Conservation (phyloP, 73 alveolate genomes). For the Tetrahymena elliotti region DNA sequence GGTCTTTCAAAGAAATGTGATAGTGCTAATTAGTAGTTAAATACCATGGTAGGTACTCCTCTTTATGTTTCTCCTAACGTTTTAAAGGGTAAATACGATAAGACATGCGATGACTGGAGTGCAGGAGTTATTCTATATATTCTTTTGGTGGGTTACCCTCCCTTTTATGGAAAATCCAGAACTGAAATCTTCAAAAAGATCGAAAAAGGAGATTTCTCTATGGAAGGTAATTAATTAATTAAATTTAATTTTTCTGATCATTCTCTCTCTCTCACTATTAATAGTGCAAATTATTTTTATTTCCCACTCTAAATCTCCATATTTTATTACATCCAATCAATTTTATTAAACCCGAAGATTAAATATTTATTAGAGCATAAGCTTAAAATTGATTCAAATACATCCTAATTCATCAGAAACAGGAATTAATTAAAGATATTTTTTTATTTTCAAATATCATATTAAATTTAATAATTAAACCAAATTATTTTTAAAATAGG, state of each 20-base stretch:
- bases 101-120: slow-evolving; percentile 92
- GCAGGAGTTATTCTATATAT: slow-evolving; percentile 84
- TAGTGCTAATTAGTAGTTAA: slow-evolving; percentile 66
- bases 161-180: slow-evolving; percentile 73
- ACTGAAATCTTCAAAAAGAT: slow-evolving; percentile 15
- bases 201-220: background rate
- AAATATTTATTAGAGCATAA: too few relatives aligned
- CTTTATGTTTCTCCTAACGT: slow-evolving; percentile 94
- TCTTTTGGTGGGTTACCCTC: slow-evolving; percentile 87
- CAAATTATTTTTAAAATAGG: background rate
- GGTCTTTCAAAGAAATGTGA: slow-evolving; percentile 73
- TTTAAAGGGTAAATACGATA: slow-evolving; percentile 84
- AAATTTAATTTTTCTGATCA: background rate
- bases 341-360: background rate
- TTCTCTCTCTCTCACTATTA: background rate
- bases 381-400: too few relatives aligned
- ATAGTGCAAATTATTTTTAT: background rate
- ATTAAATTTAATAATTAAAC: too few relatives aligned
- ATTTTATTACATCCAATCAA: background rate
- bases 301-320: background rate
- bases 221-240: background rate
- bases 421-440: background rate
- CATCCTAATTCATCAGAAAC: background rate
- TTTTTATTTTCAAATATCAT: too few relatives aligned
- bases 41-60: slow-evolving; percentile 92